Evolutionary conservation across 2,329 filamentous ascomycete genomes (phyloP).

Genomic region (Dendrostoma leiphaemia): DNA sequence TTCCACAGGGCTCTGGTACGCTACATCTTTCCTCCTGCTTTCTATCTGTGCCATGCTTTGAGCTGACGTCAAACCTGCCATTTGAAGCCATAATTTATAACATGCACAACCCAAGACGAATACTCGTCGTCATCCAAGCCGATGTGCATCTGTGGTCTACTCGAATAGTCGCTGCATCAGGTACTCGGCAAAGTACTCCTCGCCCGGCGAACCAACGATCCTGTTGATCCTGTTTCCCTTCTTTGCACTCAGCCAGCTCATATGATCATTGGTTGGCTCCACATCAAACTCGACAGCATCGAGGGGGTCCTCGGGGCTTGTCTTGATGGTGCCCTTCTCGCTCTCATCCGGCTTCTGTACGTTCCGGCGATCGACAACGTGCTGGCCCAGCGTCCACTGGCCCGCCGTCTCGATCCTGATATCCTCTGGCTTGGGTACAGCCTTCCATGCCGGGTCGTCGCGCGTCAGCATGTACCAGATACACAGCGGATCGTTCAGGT

Average conservation of each 20-base stretch:
- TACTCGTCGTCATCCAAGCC: background rate
- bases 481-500: slow-evolving; percentile 74
- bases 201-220: slow-evolving; percentile 68
- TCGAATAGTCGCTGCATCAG: slow-evolving; percentile 67
- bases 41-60: background rate
- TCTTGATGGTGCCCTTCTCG: slow-evolving; percentile 26
- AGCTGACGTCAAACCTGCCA: background rate
- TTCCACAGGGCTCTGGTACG: background rate
- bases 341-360: slow-evolving; percentile 50
- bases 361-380: slow-evolving; percentile 73
- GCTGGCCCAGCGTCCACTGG: slow-evolving; percentile 94
- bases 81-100: background rate
- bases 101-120: background rate
- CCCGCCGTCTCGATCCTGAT: slow-evolving; percentile 85
- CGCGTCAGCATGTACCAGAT: slow-evolving; percentile 74
- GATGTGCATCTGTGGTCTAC: slow-evolving; percentile 21
- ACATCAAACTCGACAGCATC: slow-evolving; percentile 49
- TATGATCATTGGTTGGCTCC: slow-evolving; percentile 69
- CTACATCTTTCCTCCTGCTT: background rate
- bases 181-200: slow-evolving; percentile 62
- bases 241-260: slow-evolving; percentile 69
- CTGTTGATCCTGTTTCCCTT: slow-evolving; percentile 80
- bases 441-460: slow-evolving; percentile 57
- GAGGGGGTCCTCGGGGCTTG: slow-evolving; percentile 38
- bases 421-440: slow-evolving; percentile 65